These are phyloP conservation scores for Phaeosphaeriaceae sp. DNA, from an alignment of 2,329 filamentous ascomycete genomes.

Conservation along the genomic window DNA sequence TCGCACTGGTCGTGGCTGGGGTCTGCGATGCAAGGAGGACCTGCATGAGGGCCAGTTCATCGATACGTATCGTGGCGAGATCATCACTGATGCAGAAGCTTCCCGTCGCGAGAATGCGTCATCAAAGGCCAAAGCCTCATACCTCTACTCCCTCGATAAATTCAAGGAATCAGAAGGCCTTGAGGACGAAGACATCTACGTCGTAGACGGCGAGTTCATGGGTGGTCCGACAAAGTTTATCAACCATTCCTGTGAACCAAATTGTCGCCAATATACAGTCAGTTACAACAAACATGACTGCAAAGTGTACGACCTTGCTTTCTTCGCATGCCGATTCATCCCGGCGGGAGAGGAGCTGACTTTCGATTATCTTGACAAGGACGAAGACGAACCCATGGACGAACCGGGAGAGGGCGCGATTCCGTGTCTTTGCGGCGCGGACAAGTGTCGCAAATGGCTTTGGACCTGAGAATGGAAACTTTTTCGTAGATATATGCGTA, in stretches of 20 bases:
- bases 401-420: constrained; percentile 54
- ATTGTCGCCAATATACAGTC: constrained; percentile 78
- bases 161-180: constrained; percentile 69
- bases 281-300: constrained; percentile 78
- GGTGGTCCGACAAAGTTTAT: constrained; percentile 82
- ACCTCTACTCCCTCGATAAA: constrained; percentile 83
- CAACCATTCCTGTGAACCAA: constrained; percentile 82
- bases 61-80: constrained; percentile 74
- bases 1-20: constrained; percentile 72
- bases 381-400: constrained; percentile 55
- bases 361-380: constrained; percentile 78
- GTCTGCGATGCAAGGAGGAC: constrained; percentile 68
- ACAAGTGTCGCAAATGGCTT: constrained; percentile 71
- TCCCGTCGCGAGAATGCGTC: constrained; percentile 66
- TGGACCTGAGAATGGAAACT: constrained; percentile 56
- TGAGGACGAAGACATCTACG: constrained; percentile 48
- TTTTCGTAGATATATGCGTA: too few species aligned
- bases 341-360: constrained; percentile 71
- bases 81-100: constrained; percentile 63
- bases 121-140: constrained; percentile 71
- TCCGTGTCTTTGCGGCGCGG: constrained; percentile 64
- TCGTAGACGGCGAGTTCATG: constrained; percentile 72
- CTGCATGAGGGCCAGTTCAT: constrained; percentile 78
- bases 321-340: constrained; percentile 75
- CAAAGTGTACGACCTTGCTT: constrained; percentile 75